These are phyloP conservation scores for Trypanosoma caninum DNA, from an alignment of 208 protist genomes.

Conservation along the genomic window DNA sequence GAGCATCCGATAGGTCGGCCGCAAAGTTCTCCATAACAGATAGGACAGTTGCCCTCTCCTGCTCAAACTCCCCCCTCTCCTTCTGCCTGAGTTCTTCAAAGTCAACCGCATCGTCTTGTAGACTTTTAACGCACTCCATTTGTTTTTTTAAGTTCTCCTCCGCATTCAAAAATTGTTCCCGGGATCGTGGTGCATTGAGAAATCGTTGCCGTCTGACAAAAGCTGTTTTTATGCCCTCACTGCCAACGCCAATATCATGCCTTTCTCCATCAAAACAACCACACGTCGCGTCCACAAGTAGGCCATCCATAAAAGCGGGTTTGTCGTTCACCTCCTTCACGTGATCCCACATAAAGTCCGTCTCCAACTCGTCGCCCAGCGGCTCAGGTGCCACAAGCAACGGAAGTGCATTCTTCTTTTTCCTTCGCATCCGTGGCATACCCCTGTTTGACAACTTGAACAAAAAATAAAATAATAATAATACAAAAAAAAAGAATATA, in stretches of 20 bases:
- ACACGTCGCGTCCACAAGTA: constrained; percentile 32
- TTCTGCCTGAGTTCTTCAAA: constrained; percentile 29
- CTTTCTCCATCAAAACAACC: constrained; percentile 30
- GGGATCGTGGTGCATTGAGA: constrained; percentile 17
- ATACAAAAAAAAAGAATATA: too few species aligned
- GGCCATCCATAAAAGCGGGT: constrained; percentile 38
- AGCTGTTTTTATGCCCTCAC: constrained; percentile 6
- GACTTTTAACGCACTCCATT: constrained; percentile 1
- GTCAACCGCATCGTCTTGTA: constrained; percentile 13
- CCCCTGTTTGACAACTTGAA: too few species aligned
- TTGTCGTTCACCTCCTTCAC: constrained; percentile 30
- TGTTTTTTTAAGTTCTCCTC: constrained; percentile 21
- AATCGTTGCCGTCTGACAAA: constrained; percentile 14
- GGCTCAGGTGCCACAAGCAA: constrained; percentile 50
- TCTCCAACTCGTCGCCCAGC: constrained; percentile 41
- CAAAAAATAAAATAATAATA: too few species aligned
- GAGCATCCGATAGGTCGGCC: constrained; percentile 11
- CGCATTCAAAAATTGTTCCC: constrained; percentile 23
- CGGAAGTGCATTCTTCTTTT: constrained; percentile 24
- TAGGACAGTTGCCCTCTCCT: constrained; percentile 11
- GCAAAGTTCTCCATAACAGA: neutral
- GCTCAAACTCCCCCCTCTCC: constrained; percentile 23
- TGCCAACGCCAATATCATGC: neutral
- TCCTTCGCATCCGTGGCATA: constrained; percentile 25
- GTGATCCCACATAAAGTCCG: constrained; percentile 37